Percentiles rank a stretch among this genome's conserved stretches.
These are phyloP conservation scores for Taphrina deformans DNA, from an alignment of 1,139 yeast species.

Conservation along the genomic window DNA sequence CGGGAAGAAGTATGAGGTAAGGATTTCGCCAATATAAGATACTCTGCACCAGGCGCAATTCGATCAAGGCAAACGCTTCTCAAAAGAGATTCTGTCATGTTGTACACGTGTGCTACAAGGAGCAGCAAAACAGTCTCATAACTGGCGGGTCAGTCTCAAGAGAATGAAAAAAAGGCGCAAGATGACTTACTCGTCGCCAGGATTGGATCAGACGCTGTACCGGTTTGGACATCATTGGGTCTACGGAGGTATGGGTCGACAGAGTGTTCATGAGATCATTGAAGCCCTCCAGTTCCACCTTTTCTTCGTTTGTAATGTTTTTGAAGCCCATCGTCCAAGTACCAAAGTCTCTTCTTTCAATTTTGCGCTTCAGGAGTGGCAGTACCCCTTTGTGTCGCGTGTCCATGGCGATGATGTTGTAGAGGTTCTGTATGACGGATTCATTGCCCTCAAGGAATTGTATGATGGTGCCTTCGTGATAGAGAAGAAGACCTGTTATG, in stretches of 20 bases:
- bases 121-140: too few species aligned
- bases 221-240: slow-evolving; percentile 20
- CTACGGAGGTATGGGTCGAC: slow-evolving; percentile 8
- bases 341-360: slow-evolving; percentile 15
- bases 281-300: slow-evolving; percentile 20
- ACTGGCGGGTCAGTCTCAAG: neutral
- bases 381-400: slow-evolving; percentile 23
- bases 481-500: slow-evolving; percentile 18
- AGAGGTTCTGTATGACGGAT: slow-evolving; percentile 1
- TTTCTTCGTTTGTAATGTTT: slow-evolving; percentile 2
- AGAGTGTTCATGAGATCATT: slow-evolving; percentile 16
- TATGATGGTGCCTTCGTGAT: slow-evolving; percentile 28
- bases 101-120: too few species aligned
- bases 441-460: slow-evolving; percentile 26
- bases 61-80: too few species aligned
- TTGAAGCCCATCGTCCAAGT: slow-evolving; percentile 30
- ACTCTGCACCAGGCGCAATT: too few species aligned
- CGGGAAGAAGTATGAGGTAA: too few species aligned
- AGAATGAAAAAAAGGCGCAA: too few species aligned
- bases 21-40: too few species aligned
- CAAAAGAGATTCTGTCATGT: too few species aligned
- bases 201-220: slow-evolving; percentile 32
- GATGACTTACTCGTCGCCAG: slow-evolving; percentile 13
- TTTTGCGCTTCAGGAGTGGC: slow-evolving; percentile 19
- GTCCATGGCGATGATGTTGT: slow-evolving; percentile 19